Base-by-base conservation (phyloP, 73 alveolate species). In the Tetrahymena borealis region DNA sequence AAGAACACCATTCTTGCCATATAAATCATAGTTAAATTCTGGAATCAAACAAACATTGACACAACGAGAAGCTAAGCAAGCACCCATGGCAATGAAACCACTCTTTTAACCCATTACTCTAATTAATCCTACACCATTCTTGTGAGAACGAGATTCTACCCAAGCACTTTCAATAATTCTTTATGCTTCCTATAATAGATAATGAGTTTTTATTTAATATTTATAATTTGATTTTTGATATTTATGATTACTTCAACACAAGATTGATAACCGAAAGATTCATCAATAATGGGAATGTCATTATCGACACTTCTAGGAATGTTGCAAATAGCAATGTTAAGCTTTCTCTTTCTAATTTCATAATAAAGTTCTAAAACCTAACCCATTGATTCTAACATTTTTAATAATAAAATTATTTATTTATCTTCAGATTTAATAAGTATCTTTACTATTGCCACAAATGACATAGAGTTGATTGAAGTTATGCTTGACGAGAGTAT, bases 261-360 rank as follows among this genome's bases (percentile, higher is more conserved):
- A 85, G 93, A 79, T 93, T 93, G 90, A 39, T 79, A 78, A 39
- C 95, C 95, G 39, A 93, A 93, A 7, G 95, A 93, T 79, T 78
- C 78, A 31, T 98, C 99, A 60, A 98, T 95, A 28, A 98, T 95
- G 28, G 99, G 99, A 94, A 98, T 97, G 94, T 98, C 99, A 96
- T 98, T 98, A 96, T 98, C 99, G 15, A 98, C 97, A 37, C 99
- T 97, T 96, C 98, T 98, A 2, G 99, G 99, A 8, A 98, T 96
- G 32, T 99, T 99, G 16, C 95, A 99, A 90, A 97, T 91, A 20
- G 97, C 93, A 33, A 97, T 94, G 78, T 94, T 85, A 32, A 96
- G 94, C 37, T 97, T 95, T 90, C 96, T 91, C 24, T 37, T 91
- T 93, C 95, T 97, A 0, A 97, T 91, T 33, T 92, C 97, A 40